Base-by-base conservation (phyloP, 192 early-diverging fungal species). In the Coemansia sp. region DNA sequence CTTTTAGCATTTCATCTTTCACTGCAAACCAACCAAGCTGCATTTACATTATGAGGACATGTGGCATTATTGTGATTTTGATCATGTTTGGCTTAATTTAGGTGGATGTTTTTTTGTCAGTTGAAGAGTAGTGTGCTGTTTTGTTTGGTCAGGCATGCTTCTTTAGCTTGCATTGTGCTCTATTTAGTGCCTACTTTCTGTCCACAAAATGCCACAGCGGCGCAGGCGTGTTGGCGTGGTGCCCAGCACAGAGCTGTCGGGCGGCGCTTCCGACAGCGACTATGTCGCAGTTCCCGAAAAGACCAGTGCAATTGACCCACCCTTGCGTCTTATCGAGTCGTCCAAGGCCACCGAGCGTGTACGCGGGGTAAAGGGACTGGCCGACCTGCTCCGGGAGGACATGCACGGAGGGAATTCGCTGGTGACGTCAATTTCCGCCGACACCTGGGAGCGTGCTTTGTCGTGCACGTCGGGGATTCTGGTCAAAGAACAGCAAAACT, bases 381-480 rank as follows among this genome's bases (percentile, higher is more conserved):
- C 70, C 6, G 44, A 60, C 2, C 36, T 73, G 22, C 47, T 73
- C 3, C 63, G 57, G 17, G 70, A 73, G 3, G 70, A 73, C 40
- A 28, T 41, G 5, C 51, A 29, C 9, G 26, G 51, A 7, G 30
- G 41, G 12, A 27, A 36, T 17, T 22, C 43, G 1, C 17, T 73
- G 38, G 63, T 52, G 1, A 41, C 52, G 1, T 62, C 70, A 22
- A 48, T 66, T 12, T 37, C 21, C 4, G 31, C 51, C 2, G 22
- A 13, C 2, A 51, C 47, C 0, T 73, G 70, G 62, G 59, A 73
- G 41, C 47, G 43, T 11, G 49, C 66, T 9, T 23, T 73, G 11
- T 56, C 70, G 11, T 73, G 70, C 58, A 73, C 70, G 2, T 44
- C 58, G 4, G 58, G 70, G 11, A 62, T 66, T 9, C 19, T 73